These are phyloP conservation scores for Emergomyces orientalis DNA, from an alignment of 2,329 filamentous ascomycete species.

Conservation along the genomic window DNA sequence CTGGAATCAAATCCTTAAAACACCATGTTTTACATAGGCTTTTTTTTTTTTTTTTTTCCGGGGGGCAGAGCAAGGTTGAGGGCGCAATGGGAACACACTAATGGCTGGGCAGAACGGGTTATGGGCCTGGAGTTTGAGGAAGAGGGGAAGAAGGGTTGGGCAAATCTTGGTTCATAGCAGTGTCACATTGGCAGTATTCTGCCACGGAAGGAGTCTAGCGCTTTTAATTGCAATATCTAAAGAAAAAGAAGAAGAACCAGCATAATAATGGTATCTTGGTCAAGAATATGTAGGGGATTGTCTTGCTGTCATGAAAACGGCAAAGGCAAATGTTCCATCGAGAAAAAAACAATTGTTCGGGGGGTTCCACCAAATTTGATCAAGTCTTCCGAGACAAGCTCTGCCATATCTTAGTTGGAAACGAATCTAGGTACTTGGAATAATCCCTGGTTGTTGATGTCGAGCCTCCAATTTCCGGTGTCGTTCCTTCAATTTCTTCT, in stretches of 20 bases:
- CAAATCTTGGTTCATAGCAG: background rate
- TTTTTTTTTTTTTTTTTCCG: no score
- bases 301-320: background rate
- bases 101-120: background rate
- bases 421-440: background rate
- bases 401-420: constrained; percentile 1
- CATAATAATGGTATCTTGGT: background rate
- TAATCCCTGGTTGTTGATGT: background rate
- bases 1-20: background rate
- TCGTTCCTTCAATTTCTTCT: background rate
- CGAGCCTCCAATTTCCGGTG: background rate
- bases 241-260: background rate
- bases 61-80: background rate
- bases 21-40: background rate
- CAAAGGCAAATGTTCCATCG: background rate
- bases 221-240: background rate
- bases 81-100: background rate
- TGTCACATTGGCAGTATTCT: background rate
- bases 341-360: background rate
- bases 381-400: constrained; percentile 2
- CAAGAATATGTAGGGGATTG: background rate
- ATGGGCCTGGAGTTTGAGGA: background rate
- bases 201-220: background rate
- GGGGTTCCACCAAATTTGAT: background rate
- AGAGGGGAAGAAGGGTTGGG: background rate